A percentile compares a stretch with the other conserved stretches of the same genome.
These are phyloP conservation scores for Kazachstania africana DNA, from an alignment of 805 yeast species.

Conservation along the genomic window DNA sequence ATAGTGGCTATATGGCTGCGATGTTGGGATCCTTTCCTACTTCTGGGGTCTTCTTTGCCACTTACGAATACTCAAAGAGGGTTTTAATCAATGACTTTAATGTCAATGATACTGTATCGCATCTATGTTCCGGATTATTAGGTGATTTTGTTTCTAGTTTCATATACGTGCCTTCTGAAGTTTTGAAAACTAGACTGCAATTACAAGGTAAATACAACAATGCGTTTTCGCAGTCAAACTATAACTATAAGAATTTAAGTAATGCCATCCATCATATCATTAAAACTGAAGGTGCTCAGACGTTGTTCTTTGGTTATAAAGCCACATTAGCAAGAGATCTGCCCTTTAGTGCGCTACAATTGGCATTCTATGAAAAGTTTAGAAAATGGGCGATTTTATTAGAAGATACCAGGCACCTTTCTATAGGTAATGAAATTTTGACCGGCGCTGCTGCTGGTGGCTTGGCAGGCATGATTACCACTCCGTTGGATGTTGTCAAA, in stretches of 20 bases:
- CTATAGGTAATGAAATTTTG: constrained; percentile 49
- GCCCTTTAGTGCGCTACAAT: constrained; percentile 92
- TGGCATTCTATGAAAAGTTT: constrained; percentile 87
- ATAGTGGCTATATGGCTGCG: constrained; percentile 90
- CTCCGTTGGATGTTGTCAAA: constrained; percentile 86
- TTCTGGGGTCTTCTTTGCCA: constrained; percentile 86
- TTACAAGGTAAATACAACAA: constrained; percentile 83
- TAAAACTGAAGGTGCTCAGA: constrained; percentile 56
- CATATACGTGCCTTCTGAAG: constrained; percentile 92
- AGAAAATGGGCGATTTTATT: constrained; percentile 44
- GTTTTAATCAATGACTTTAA: constrained; percentile 48
- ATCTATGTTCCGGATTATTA: constrained; percentile 76
- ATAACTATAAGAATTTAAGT: constrained; percentile 65
- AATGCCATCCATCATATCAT: constrained; percentile 62
- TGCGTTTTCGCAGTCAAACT: constrained; percentile 67
- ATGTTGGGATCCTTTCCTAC: constrained; percentile 88
- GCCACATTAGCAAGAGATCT: constrained; percentile 87
- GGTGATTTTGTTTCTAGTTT: constrained; percentile 87
- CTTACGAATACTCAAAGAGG: constrained; percentile 77
- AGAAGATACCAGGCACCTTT: constrained; percentile 34
- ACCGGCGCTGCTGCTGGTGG: constrained; percentile 98
- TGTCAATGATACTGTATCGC: constrained; percentile 68
- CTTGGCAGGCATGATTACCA: constrained; percentile 75
- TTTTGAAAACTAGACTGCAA: constrained; percentile 83
- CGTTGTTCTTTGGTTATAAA: constrained; percentile 83